phyloP scores from a whole-genome alignment of 2,329 filamentous ascomycete genomes.

The Pyrenophora teres region DNA sequence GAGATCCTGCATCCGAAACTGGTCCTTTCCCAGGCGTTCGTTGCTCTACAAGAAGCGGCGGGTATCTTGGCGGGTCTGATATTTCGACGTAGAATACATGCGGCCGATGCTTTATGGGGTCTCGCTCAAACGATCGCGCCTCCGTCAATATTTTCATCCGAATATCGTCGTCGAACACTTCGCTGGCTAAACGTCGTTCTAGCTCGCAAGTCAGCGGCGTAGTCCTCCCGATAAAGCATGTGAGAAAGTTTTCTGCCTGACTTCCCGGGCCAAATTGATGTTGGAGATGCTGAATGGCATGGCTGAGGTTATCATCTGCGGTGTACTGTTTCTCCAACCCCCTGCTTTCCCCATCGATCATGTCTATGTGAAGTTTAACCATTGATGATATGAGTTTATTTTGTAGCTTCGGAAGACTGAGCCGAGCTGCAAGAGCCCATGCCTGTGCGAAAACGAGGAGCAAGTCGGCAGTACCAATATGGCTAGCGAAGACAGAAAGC shows the following conservation, averaged over 20 bases:
- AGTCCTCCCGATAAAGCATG: slow-evolving; percentile 8
- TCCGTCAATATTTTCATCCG: neutral
- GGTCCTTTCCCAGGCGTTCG: no score
- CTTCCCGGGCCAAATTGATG: neutral
- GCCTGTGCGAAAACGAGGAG: slow-evolving; percentile 12
- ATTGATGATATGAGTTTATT: slow-evolving; percentile 5
- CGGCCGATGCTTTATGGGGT: neutral
- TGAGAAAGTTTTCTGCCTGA: slow-evolving; percentile 14
- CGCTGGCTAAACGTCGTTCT: neutral
- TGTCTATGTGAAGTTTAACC: slow-evolving; percentile 3
- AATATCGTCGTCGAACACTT: neutral
- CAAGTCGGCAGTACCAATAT: neutral
- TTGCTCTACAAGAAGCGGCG: neutral
- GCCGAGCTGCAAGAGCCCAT: slow-evolving; percentile 13
- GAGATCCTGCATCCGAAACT: no score
- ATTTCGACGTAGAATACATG: neutral
- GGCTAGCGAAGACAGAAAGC: neutral
- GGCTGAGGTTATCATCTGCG: neutral
- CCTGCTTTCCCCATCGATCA: neutral
- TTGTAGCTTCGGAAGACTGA: slow-evolving; percentile 6
- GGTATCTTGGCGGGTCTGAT: neutral
- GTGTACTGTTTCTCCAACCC: neutral
- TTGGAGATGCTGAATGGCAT: neutral
- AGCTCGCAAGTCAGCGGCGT: neutral
- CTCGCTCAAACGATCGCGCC: neutral